Conservation (phyloP, 306 rosid genomes). For the Cucumis cinereus region DNA sequence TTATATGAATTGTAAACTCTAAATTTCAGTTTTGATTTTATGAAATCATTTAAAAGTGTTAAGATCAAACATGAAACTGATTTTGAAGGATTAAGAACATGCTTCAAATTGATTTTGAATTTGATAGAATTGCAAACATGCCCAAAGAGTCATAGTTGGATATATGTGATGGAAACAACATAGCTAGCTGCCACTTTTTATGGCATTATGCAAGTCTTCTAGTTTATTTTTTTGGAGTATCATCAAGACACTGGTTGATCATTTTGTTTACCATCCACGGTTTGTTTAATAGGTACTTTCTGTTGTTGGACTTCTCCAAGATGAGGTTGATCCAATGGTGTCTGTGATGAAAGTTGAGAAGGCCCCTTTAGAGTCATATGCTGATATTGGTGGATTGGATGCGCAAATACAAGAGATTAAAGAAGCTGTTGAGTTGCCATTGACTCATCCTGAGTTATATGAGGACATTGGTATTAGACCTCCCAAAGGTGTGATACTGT, state of each 20-base stretch:
- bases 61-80: no score
- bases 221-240: background rate
- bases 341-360: constrained; percentile 90
- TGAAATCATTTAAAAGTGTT: no score
- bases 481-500: constrained; percentile 85
- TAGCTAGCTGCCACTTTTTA: background rate
- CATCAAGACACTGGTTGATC: background rate
- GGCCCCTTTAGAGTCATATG: constrained; percentile 95
- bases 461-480: constrained; percentile 99
- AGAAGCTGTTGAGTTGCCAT: constrained; percentile 97
- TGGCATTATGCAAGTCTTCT: background rate
- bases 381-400: constrained; percentile 97
- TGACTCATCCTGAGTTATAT: constrained; percentile 88
- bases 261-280: background rate
- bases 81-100: no score
- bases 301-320: constrained; percentile 98
- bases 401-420: constrained; percentile 98
- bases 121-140: no score
- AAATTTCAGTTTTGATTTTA: no score
- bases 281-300: constrained; percentile 58
- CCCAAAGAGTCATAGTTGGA: background rate
- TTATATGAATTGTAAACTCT: no score
- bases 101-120: no score
- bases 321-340: constrained; percentile 95
- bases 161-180: background rate